Evolutionary conservation across 768 basidiomycete genomes (phyloP), one percentile per base, ranked within the genome.

Genomic region (Boletus rubropictus): DNA sequence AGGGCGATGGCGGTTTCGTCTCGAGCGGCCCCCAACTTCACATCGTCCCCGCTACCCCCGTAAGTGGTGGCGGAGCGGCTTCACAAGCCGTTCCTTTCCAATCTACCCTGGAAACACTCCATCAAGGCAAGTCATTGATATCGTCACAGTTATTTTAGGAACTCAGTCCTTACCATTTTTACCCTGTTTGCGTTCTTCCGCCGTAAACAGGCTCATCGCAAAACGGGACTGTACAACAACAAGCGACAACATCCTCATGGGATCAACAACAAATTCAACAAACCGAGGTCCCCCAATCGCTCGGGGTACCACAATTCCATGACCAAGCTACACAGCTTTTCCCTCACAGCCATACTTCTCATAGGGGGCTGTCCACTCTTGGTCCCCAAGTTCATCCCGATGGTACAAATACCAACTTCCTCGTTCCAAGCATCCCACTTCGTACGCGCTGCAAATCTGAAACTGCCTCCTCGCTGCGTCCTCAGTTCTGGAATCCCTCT

Each of bases 11-110:
- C 31, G 68, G 69, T 24, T 65, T 68, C 45, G 65, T 71, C 41
- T 61, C 68, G 8, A 67, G 69, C 15, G 80, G 83, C 0, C 86
- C 84, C 1, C 77, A 76, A 42, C 74, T 91, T 50, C 80, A 88
- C 59, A 82, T 91, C 51, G 86, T 89, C 7, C 89, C 89, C 34
- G 86, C 88, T 18, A 91, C 89, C 3, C 89, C 89, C 7, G 74
- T 91, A 46, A 78, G 77, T 50, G 82, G 81, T 36, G 81, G 79
- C 18, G 80, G 69, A 29, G 73, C 69, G 22, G 69, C 69, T 31
- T 66, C 68, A 9, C 72, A 74, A 49, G 61, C 69, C 32, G 74
- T 69, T 31, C 73, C 77, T 33, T 84, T 82, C 71, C 76, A 77
- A 54, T 68, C 71, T 29, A 69, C 72, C 39, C 62, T 77, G 54